Percentiles rank a stretch among this genome's conserved stretches.
Conservation (phyloP, 768 basidiomycete species). For the Saitozyma podzolica region DNA sequence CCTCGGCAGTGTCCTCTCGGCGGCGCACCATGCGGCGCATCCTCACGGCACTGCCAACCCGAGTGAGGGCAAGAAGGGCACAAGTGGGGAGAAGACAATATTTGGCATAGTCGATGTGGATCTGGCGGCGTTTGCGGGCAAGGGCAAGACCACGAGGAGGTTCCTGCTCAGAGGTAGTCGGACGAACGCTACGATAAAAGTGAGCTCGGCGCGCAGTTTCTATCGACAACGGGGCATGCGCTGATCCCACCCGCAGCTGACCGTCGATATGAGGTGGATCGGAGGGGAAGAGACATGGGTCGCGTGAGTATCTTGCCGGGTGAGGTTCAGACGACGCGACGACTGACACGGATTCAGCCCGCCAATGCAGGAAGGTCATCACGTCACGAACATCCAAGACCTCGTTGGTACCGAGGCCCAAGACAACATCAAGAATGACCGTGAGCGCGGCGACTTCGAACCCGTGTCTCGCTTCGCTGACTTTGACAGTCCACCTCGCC, state of each 20-base stretch:
- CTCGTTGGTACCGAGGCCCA: constrained; percentile 23
- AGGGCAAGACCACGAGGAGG: constrained; percentile 28
- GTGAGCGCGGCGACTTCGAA: no score
- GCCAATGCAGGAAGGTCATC: constrained; percentile 40
- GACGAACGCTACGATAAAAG: constrained; percentile 42
- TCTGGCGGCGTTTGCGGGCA: constrained; percentile 42
- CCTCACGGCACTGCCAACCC: constrained; percentile 10
- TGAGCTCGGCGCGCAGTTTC: neutral
- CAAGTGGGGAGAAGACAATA: constrained; percentile 9
- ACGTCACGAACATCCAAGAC: constrained; percentile 35
- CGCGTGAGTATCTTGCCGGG: constrained; percentile 28
- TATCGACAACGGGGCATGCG: neutral
- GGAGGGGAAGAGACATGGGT: constrained; percentile 37
- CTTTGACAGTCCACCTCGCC: constrained; percentile 4
- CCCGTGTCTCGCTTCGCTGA: no score
- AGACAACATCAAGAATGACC: constrained; percentile 18
- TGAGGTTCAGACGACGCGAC: neutral
- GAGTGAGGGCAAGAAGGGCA: constrained; percentile 7
- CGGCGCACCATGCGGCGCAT: constrained; percentile 3
- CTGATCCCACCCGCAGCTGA: neutral
- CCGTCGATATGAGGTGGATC: constrained; percentile 37
- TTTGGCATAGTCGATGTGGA: constrained; percentile 42
- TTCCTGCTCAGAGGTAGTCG: constrained; percentile 38
- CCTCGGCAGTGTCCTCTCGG: neutral
- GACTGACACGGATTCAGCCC: constrained; percentile 25